Percentiles rank a stretch among this genome's conserved stretches.
These are phyloP conservation scores for Pseudogymnoascus sp. DNA, from an alignment of 2,329 filamentous ascomycete species.

Conservation along the genomic window DNA sequence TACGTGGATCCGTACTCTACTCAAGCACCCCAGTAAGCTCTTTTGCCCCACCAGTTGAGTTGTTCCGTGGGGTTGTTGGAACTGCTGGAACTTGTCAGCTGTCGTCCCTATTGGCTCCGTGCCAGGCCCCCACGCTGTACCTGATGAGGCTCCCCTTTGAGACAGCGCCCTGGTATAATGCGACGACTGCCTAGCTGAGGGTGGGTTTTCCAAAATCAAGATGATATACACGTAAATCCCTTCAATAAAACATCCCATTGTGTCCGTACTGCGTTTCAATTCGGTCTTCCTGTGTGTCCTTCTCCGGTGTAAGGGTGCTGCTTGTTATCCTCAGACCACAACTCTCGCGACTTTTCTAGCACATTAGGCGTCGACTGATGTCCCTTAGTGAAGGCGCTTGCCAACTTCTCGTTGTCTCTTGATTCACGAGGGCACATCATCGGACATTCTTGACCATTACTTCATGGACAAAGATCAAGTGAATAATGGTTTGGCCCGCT, in stretches of 20 bases:
- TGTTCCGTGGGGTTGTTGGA: constrained; percentile 2
- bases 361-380: neutral
- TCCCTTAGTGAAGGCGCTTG: neutral
- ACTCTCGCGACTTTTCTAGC: neutral
- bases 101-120: neutral
- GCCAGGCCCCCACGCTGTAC: neutral
- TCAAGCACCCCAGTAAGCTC: neutral
- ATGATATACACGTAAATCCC: neutral
- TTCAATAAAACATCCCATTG: neutral
- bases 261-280: neutral
- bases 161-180: neutral
- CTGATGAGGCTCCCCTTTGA: neutral
- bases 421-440: neutral
- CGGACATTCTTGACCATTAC: neutral
- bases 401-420: neutral
- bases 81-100: neutral
- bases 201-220: neutral
- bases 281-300: neutral
- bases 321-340: neutral
- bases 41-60: neutral
- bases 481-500: neutral
- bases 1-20: neutral
- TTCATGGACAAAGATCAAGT: neutral
- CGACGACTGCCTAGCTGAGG: constrained; percentile 1
- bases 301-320: neutral